These are phyloP conservation scores for Diaporthe helianthi DNA, from an alignment of 2,329 filamentous ascomycete species.

Conservation along the genomic window DNA sequence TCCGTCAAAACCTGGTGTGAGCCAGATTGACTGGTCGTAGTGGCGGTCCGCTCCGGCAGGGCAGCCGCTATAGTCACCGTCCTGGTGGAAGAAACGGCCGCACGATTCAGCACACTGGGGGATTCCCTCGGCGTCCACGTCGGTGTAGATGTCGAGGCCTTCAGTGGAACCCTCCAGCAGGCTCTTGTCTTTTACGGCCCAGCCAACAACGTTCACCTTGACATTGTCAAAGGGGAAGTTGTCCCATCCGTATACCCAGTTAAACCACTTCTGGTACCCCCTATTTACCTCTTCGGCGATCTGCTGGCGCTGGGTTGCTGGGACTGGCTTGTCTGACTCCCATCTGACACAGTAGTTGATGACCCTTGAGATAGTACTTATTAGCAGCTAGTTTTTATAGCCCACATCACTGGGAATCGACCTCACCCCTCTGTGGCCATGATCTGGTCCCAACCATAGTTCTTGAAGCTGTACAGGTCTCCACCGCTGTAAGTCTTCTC, in stretches of 20 bases:
- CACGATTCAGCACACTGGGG: conserved; percentile 51
- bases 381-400: background rate
- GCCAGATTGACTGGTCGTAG: conserved; percentile 55
- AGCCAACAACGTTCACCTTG: background rate
- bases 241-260: conserved; percentile 13
- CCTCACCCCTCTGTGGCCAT: conserved; percentile 15
- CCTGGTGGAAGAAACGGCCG: conserved; percentile 54
- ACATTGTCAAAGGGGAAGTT: background rate
- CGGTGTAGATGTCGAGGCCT: conserved; percentile 51
- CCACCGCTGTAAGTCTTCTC: background rate
- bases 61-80: conserved; percentile 50
- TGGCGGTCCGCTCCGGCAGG: conserved; percentile 47
- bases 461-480: conserved; percentile 1
- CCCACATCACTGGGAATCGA: background rate
- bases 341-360: conserved; percentile 53
- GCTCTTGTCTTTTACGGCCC: conserved; percentile 10
- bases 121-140: conserved; percentile 48
- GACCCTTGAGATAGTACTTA: background rate
- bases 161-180: conserved; percentile 3
- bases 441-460: conserved; percentile 6
- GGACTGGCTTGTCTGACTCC: conserved; percentile 48
- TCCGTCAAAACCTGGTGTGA: conserved; percentile 52
- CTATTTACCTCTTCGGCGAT: conserved; percentile 42
- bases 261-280: conserved; percentile 3
- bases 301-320: conserved; percentile 47